Conservation (phyloP, 805 yeast species). For the Ogataea siamensis region DNA sequence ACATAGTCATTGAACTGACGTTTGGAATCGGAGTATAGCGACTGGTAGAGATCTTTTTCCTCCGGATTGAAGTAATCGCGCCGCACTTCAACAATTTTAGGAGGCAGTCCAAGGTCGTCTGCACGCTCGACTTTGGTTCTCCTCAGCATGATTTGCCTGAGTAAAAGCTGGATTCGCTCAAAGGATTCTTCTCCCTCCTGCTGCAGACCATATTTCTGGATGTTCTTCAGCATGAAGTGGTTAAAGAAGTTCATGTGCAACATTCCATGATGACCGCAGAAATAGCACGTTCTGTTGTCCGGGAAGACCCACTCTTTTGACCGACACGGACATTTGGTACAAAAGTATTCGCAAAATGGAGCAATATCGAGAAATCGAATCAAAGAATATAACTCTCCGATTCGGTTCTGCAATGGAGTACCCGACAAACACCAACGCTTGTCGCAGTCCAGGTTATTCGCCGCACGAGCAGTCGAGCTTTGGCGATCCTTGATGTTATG, state of each 20-base stretch:
- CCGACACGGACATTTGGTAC: slow-evolving; percentile 88
- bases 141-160: slow-evolving; percentile 83
- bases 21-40: slow-evolving; percentile 81
- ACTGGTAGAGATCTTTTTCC: slow-evolving; percentile 88
- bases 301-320: slow-evolving; percentile 83
- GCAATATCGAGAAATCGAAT: slow-evolving; percentile 78
- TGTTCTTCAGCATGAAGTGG: slow-evolving; percentile 92
- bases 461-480: slow-evolving; percentile 91
- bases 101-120: slow-evolving; percentile 96
- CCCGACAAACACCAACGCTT: slow-evolving; percentile 93
- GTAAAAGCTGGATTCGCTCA: slow-evolving; percentile 66
- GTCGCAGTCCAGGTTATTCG: slow-evolving; percentile 64
- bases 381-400: slow-evolving; percentile 93
- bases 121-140: slow-evolving; percentile 96
- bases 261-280: slow-evolving; percentile 92
- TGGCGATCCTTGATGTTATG: slow-evolving; percentile 96
- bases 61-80: slow-evolving; percentile 89
- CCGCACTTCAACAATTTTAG: slow-evolving; percentile 87
- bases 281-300: slow-evolving; percentile 79
- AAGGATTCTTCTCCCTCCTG: slow-evolving; percentile 82
- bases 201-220: slow-evolving; percentile 78
- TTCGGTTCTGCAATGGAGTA: slow-evolving; percentile 93
- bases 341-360: slow-evolving; percentile 87
- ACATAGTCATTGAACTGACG: slow-evolving; percentile 90
- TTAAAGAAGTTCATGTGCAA: slow-evolving; percentile 93